Evolutionary conservation across 2,329 filamentous ascomycete species (phyloP).

Genomic region (Stagonosporopsis rhizophila): DNA sequence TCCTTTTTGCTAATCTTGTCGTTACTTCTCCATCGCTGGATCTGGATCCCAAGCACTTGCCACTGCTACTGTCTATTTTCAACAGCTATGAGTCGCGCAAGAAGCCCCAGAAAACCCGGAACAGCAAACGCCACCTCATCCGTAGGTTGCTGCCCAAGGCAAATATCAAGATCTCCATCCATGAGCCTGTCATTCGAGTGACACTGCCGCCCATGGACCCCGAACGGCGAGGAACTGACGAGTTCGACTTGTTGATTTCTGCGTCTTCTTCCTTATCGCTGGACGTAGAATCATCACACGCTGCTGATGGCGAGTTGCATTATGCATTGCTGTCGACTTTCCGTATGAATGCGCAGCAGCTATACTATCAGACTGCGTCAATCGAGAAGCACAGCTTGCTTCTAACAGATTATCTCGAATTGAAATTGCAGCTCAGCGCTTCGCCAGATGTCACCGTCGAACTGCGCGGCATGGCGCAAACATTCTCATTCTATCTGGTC

Average conservation of each 20-base stretch:
- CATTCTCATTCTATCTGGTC: slow-evolving; percentile 87
- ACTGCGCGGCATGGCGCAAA: slow-evolving; percentile 79
- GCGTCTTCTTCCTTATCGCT: slow-evolving; percentile 92
- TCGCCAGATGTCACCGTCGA: slow-evolving; percentile 85
- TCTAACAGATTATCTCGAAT: slow-evolving; percentile 84
- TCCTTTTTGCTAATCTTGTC: slow-evolving; percentile 94
- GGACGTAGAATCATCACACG: slow-evolving; percentile 96
- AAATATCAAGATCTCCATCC: slow-evolving; percentile 92
- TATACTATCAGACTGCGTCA: slow-evolving; percentile 92
- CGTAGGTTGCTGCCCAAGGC: slow-evolving; percentile 93
- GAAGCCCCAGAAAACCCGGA: slow-evolving; percentile 34
- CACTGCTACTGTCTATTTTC: slow-evolving; percentile 79
- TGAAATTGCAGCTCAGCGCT: slow-evolving; percentile 84
- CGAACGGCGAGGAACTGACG: slow-evolving; percentile 66
- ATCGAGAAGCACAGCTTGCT: slow-evolving; percentile 86
- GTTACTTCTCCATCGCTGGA: slow-evolving; percentile 95
- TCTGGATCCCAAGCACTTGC: slow-evolving; percentile 88
- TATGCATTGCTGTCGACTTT: slow-evolving; percentile 86
- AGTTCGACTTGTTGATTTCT: slow-evolving; percentile 94
- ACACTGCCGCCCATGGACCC: slow-evolving; percentile 79
- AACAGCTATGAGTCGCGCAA: slow-evolving; percentile 55
- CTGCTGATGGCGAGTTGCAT: slow-evolving; percentile 79
- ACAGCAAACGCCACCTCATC: slow-evolving; percentile 68
- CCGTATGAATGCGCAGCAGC: slow-evolving; percentile 81
- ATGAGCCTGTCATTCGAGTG: slow-evolving; percentile 93